Base-by-base conservation (phyloP, 2,329 filamentous ascomycete species). In the Exophiala alcalophila region DNA sequence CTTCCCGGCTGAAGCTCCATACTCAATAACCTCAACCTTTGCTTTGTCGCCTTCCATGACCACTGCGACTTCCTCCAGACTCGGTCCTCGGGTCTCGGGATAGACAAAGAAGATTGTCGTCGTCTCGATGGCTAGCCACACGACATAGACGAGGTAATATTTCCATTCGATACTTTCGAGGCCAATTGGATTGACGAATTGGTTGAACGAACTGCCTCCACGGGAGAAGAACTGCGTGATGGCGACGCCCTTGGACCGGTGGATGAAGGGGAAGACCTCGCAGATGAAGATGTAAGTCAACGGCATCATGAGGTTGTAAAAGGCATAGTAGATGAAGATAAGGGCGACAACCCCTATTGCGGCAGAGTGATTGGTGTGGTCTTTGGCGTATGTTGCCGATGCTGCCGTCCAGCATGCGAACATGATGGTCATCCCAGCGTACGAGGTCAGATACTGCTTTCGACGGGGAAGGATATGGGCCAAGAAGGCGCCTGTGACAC, bases 181-280 rank as follows among this genome's bases (percentile, higher is more conserved):
- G 4, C 40, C 41, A 12, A 49, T 49, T 3, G 46, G 46, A 19
- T 49, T 49, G 35, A 49, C 46, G 20, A 42, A 49, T 26, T 49
- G 46, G 27, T 50, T 50, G 37, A 50, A 43, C 2, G 42, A 33
- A 34, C 32, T 42, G 25, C 42, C 42, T 18, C 38, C 41, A 7
- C 42, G 42, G 6, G 38, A 43, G 38, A 46, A 45, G 38, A 46
- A 43, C 18, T 46, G 38, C 12, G 38, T 45, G n/a, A 51, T 48
- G n/a, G 44, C 40, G 10, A 48, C 42, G 26, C 70, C 71, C 57
- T 71, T 71, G 50, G 68, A 67, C 35, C 71, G 69, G 44, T 72
- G 64, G 43, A 63, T 65, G 59, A 68, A 74, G 4, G 71, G 70
- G 45, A 72, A 57, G 44, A 74, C 71, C 49, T 74, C 71, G 43